These are phyloP conservation scores for Barnettozyma californica DNA, from an alignment of 805 yeast genomes.

Conservation along the genomic window DNA sequence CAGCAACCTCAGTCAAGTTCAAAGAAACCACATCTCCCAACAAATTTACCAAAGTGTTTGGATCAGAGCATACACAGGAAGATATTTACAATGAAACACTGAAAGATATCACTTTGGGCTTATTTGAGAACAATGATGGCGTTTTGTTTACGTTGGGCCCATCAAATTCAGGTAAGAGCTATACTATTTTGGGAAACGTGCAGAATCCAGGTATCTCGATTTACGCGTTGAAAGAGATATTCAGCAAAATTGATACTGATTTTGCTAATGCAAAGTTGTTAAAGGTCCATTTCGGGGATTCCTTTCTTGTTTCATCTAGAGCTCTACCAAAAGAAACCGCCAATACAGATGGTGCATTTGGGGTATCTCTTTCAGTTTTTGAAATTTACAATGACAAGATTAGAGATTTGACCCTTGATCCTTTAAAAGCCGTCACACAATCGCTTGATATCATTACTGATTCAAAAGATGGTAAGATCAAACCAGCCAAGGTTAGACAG, in stretches of 20 bases:
- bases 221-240: constrained; percentile 31
- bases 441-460: constrained; percentile 39
- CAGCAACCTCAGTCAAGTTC: constrained; percentile 23
- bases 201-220: constrained; percentile 34
- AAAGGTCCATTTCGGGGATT: constrained; percentile 21
- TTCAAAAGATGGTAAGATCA: constrained; percentile 37
- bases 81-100: constrained; percentile 31
- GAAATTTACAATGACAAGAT: constrained; percentile 46
- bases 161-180: constrained; percentile 46
- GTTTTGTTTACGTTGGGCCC: constrained; percentile 47
- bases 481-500: constrained; percentile 39
- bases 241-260: constrained; percentile 23
- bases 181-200: constrained; percentile 32
- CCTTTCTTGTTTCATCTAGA: constrained; percentile 19
- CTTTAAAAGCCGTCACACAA: constrained; percentile 22
- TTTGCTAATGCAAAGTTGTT: constrained; percentile 14
- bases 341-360: constrained; percentile 23
- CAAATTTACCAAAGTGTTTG: constrained; percentile 30
- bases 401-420: constrained; percentile 32
- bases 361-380: constrained; percentile 45
- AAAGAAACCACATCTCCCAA: constrained; percentile 22
- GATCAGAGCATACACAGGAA: constrained; percentile 27
- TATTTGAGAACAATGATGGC: constrained; percentile 33
- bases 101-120: constrained; percentile 16
- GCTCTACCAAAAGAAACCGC: constrained; percentile 5